Base-by-base conservation (phyloP, 2,329 filamentous ascomycete genomes). In the Alternaria sp. region DNA sequence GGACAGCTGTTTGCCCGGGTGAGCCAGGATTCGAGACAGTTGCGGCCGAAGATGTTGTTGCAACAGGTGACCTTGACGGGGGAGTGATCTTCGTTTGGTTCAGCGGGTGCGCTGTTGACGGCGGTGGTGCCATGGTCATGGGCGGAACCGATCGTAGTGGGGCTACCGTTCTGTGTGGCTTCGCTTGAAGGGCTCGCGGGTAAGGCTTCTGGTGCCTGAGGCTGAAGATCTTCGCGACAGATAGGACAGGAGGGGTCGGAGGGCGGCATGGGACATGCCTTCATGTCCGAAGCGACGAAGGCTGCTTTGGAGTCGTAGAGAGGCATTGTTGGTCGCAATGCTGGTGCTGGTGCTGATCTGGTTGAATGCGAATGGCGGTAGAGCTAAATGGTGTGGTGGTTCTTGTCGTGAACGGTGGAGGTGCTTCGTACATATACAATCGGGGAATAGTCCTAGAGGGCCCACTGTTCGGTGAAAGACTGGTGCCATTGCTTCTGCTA, bases 21-120 rank as follows among this genome's bases (percentile, higher is more conserved):
- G n/a, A 60, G 28, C 58, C 50, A 60, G n/a, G 6, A 0, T 4
- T n/a, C 15, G 10, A 56, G 9, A 25, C 44, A 60, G 3, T 5
- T 7, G 43, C 18, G 21, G n/a, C 50, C 30, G 25, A 49, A 60
- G 44, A 55, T 11, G 9, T 55, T 60, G 15, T 30, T 49, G 28
- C 58, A 60, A 3, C 58, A 60, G 18, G 11, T 14, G n/a, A 60
- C 26, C n/a, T 26, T 47, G 12, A 49, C n/a, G 14, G 51, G 44
- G 8, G 14, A n/a, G 21, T 21, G 44, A 15, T 23, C 21, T 33
- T 59, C 12, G 14, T 10, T n/a, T 21, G 21, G 8, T 26, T 26
- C 28, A 15, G 4, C 6, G 7, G 18, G 9, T 7, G n/a, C 25
- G 14, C 12, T 20, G 15, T 9, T 14, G 25, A 8, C 26, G n/a